Percentiles rank a stretch among this genome's conserved stretches.
phyloP scores from a whole-genome alignment of 257 asterid species.

The Primulina eburnea region DNA sequence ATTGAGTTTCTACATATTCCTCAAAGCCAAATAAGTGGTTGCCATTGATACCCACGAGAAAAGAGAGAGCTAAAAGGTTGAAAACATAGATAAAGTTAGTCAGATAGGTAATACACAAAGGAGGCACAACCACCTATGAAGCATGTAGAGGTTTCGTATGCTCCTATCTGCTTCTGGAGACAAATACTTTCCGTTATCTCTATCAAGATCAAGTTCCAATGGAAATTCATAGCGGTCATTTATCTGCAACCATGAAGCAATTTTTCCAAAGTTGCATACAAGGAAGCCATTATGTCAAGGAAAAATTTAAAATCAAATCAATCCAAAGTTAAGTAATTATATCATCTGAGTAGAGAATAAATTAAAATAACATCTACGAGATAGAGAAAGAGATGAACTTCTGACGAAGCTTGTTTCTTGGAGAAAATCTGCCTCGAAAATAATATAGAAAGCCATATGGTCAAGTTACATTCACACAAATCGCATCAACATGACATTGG shows the following conservation, averaged over 20 bases:
- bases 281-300: not conserved
- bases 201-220: constrained; percentile 91
- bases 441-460: constrained; percentile 3
- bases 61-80: not conserved
- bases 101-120: not conserved
- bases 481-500: constrained; percentile 8
- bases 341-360: not conserved
- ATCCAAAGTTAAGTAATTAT: not conserved
- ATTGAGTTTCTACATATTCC: constrained; percentile 15
- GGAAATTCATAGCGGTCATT: constrained; percentile 98
- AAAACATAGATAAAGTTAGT: constrained; percentile 6
- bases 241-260: constrained; percentile 55
- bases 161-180: constrained; percentile 94
- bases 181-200: constrained; percentile 86
- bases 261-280: constrained; percentile 12
- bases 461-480: constrained; percentile 13
- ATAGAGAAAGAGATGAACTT: constrained; percentile 2
- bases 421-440: constrained; percentile 1
- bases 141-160: constrained; percentile 82
- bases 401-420: constrained; percentile 17
- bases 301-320: constrained; percentile 3
- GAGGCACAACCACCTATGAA: constrained; percentile 65
- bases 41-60: not conserved
- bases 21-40: constrained; percentile 19
- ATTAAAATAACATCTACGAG: not conserved